These are phyloP conservation scores for Datisca glomerata DNA, from an alignment of 306 rosid species.

Conservation along the genomic window DNA sequence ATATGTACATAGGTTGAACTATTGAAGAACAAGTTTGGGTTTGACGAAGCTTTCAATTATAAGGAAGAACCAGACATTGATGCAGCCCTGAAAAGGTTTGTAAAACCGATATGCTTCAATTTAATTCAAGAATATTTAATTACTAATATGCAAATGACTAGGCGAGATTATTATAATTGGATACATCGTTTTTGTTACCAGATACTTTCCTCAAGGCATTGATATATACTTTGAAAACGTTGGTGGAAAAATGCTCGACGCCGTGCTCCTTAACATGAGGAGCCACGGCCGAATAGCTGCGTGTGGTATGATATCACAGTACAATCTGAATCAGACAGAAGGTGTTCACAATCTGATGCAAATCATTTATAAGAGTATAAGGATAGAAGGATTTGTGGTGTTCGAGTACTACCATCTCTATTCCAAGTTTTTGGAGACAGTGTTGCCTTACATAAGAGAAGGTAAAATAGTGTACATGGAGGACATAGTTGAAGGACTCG, in stretches of 20 bases:
- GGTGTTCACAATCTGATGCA: slow-evolving; percentile 32
- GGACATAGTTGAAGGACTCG: slow-evolving; percentile 29
- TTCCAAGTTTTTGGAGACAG: slow-evolving; percentile 39
- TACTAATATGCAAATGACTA: no score
- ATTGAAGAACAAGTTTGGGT: slow-evolving; percentile 14
- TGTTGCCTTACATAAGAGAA: slow-evolving; percentile 39
- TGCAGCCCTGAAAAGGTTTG: slow-evolving; percentile 10
- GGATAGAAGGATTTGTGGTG: slow-evolving; percentile 41
- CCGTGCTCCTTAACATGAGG: slow-evolving; percentile 45
- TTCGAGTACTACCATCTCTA: slow-evolving; percentile 30
- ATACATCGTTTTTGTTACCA: no score
- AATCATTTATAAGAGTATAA: slow-evolving; percentile 20
- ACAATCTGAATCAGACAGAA: slow-evolving; percentile 37
- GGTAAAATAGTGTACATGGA: slow-evolving; percentile 28
- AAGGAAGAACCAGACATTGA: slow-evolving; percentile 13
- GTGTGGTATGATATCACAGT: slow-evolving; percentile 53
- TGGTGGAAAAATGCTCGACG: slow-evolving; percentile 52
- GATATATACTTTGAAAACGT: slow-evolving; percentile 67
- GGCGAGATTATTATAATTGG: no score
- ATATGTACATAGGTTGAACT: slow-evolving; percentile 17
- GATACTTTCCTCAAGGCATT: slow-evolving; percentile 48
- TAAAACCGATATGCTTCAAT: no score
- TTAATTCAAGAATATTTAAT: no score
- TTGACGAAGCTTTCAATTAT: slow-evolving; percentile 12
- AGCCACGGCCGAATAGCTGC: slow-evolving; percentile 29